Evolutionary conservation across 345 rosid genomes (phyloP).

Genomic region (Aegle marmelos): DNA sequence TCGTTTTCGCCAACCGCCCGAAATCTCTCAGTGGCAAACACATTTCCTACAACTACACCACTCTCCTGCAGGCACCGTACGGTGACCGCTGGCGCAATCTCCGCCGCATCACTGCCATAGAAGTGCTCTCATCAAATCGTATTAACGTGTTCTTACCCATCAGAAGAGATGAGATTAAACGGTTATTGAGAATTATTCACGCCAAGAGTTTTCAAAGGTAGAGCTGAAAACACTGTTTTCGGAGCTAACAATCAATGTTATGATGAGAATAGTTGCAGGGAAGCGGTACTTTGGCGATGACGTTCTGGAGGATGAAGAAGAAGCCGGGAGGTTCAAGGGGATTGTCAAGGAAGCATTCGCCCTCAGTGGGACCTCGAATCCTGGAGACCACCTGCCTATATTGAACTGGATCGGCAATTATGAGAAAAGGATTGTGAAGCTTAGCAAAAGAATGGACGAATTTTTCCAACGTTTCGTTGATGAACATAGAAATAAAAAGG

Average conservation of each 20-base stretch:
- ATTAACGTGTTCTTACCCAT: conserved; percentile 27
- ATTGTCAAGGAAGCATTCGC: conserved; percentile 20
- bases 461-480: conserved; percentile 52
- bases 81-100: conserved; percentile 75
- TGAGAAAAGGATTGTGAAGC: conserved; percentile 27
- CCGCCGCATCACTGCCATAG: conserved; percentile 38
- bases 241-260: conserved; percentile 31
- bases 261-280: conserved; percentile 48
- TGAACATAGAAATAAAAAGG: conserved; percentile 28
- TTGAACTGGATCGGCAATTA: conserved; percentile 26
- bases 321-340: conserved; percentile 34
- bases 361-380: conserved; percentile 25
- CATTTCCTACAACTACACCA: conserved; percentile 40
- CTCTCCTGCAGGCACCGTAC: conserved; percentile 32
- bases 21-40: conserved; percentile 26
- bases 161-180: conserved; percentile 43
- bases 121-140: conserved; percentile 52
- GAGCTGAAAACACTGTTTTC: conserved; percentile 42
- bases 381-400: conserved; percentile 38
- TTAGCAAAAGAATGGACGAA: conserved; percentile 31
- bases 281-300: conserved; percentile 53
- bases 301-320: conserved; percentile 26
- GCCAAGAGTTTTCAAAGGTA: conserved; percentile 27
- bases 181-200: conserved; percentile 19
- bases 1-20: conserved; percentile 47